Evolutionary conservation across 2,329 filamentous ascomycete species (phyloP).

Genomic region (Botrytis paeoniae): DNA sequence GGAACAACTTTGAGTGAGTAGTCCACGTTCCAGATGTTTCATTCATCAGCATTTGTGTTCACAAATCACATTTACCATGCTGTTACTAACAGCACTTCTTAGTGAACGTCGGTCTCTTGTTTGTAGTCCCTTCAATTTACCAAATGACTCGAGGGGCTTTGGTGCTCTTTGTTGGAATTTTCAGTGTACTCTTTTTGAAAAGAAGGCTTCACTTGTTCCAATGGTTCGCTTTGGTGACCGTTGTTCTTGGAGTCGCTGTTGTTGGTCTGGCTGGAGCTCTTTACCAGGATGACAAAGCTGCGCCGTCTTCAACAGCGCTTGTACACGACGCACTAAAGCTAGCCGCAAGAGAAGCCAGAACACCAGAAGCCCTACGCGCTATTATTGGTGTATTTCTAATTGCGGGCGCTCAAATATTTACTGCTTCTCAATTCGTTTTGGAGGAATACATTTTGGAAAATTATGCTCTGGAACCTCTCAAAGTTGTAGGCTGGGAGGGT

Average conservation of each 20-base stretch:
- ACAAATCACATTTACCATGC: not conserved
- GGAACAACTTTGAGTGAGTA: slow-evolving; percentile 64
- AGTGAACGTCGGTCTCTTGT: slow-evolving; percentile 93
- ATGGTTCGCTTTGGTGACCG: slow-evolving; percentile 83
- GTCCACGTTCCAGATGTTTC: not conserved
- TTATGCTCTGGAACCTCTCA: slow-evolving; percentile 71
- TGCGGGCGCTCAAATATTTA: slow-evolving; percentile 93
- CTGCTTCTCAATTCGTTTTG: slow-evolving; percentile 90
- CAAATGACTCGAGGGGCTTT: slow-evolving; percentile 97
- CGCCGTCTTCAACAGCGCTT: slow-evolving; percentile 40
- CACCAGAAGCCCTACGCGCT: slow-evolving; percentile 61
- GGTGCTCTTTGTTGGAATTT: slow-evolving; percentile 91
- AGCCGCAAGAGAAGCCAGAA: slow-evolving; percentile 42
- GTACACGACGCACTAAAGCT: slow-evolving; percentile 44
- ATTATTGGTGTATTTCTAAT: slow-evolving; percentile 85
- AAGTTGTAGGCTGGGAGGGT: slow-evolving; percentile 95
- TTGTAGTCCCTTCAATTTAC: slow-evolving; percentile 94
- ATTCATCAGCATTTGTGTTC: not conserved
- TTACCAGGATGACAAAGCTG: slow-evolving; percentile 56
- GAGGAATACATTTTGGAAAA: slow-evolving; percentile 89
- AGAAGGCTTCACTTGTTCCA: slow-evolving; percentile 82
- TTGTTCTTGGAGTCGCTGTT: slow-evolving; percentile 82
- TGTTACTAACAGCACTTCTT: slow-evolving; percentile 42
- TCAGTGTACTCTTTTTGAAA: slow-evolving; percentile 87
- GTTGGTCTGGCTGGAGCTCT: slow-evolving; percentile 88